Base-by-base conservation (phyloP, 805 yeast species). In the Saturnispora quitensis region DNA sequence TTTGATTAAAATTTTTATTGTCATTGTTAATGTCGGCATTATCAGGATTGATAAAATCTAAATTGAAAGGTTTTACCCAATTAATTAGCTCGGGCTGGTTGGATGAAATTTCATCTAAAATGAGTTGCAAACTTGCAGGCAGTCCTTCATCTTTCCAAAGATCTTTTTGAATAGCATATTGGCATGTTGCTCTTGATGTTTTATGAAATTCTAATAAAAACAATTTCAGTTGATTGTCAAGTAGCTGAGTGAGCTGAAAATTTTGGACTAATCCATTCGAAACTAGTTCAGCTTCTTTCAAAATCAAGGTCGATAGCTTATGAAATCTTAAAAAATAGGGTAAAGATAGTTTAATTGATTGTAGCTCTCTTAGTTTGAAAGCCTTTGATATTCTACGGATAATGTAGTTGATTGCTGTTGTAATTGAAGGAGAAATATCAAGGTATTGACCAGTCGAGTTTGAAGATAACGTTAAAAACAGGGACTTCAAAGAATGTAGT, bases 211-310 rank as follows among this genome's bases (percentile, higher is more conserved):
- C 70, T 31, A 71, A 70, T 36, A 80, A 68, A 62, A 79, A 89
- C 50, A 76, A 74, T 53, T 75, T 80, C 4, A 84, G 74, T 56
- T 87, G 96, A 33, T 76, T 73, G n/a, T 75, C 77, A 15, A 89
- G 67, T 60, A 82, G 77, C 52, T 82, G 87, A 49, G 83, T 79
- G 28, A 91, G 68, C n/a, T 79, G 81, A 27, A 75, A 73, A 0
- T 80, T 73, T 13, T 75, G 65, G 7, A 77, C 73, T 52, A 75
- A 79, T 0, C 95, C 96, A 36, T 61, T 62, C 4, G 89, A 81
- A 4, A 90, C 77, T 13, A 81, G 73, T 65, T 93, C 98, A 64
- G 96, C 87, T 61, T 89, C 96, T 46, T 78, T 78, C 42, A 89
- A 71, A 62, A 90, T 90, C 22, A 83, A 72, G 0, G 83, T 77